phyloP scores from a whole-genome alignment of 2,329 filamentous ascomycete genomes.

The Penicillium griseofulvum region DNA sequence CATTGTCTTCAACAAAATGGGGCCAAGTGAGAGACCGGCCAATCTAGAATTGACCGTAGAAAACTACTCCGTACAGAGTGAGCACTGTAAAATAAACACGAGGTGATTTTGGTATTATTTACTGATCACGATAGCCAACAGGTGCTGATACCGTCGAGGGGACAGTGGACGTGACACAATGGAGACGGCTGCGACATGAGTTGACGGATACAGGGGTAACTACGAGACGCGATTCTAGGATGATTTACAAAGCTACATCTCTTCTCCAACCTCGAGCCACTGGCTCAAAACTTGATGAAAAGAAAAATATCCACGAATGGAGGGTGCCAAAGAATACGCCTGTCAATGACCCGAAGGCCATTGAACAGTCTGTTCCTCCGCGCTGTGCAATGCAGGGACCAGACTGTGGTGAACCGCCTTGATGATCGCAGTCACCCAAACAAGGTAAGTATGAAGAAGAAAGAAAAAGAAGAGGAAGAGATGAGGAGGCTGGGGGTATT shows the following conservation, averaged over 20 bases:
- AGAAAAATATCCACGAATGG: conserved; percentile 27
- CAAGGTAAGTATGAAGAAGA: conserved; percentile 54
- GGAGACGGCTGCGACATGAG: no score
- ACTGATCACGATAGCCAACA: not conserved
- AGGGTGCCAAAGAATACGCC: conserved; percentile 42
- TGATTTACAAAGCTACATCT: conserved; percentile 7
- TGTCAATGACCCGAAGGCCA: conserved; percentile 45
- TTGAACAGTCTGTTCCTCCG: conserved; percentile 51
- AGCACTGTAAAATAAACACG: not conserved
- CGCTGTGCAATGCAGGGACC: conserved; percentile 60
- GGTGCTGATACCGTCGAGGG: not conserved
- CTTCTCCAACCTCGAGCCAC: conserved; percentile 36
- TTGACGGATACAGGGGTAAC: no score
- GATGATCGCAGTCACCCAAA: conserved; percentile 49
- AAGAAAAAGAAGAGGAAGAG: conserved; percentile 37
- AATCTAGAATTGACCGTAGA: not conserved
- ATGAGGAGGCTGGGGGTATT: conserved; percentile 20
- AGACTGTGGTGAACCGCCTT: conserved; percentile 46
- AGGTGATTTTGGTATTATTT: no score
- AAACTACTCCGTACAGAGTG: no score
- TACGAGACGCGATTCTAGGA: no score
- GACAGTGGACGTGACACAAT: no score
- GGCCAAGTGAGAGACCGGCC: not conserved
- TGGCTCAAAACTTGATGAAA: conserved; percentile 37
- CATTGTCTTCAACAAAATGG: conserved; percentile 3